These are phyloP conservation scores for Aspergillus chevalieri DNA, from an alignment of 2,329 filamentous ascomycete species.

Conservation along the genomic window DNA sequence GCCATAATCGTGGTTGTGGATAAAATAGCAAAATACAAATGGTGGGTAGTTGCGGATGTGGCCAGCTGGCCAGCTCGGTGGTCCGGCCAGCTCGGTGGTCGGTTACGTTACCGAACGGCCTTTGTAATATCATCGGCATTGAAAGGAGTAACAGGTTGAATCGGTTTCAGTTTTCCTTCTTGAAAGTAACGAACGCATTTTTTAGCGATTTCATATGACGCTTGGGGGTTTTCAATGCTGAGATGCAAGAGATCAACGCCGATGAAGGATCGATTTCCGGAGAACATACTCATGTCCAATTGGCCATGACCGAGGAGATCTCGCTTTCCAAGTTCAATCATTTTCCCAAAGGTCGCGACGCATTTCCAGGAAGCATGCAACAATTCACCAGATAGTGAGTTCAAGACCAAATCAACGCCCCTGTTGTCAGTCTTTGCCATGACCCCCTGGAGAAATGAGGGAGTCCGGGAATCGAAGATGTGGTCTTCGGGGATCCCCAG, in stretches of 20 bases:
- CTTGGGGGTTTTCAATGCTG: not conserved
- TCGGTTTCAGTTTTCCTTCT: conserved; percentile 3
- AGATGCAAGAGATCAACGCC: not conserved
- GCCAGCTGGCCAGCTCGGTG: too few relatives aligned
- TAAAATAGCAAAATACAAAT: too few relatives aligned
- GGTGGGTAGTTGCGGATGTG: too few relatives aligned
- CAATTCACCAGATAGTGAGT: conserved; percentile 7
- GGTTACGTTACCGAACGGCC: not conserved
- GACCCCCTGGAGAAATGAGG: not conserved
- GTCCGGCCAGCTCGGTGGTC: too few relatives aligned
- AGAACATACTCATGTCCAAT: conserved; percentile 2
- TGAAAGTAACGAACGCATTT: not conserved
- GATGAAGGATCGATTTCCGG: not conserved
- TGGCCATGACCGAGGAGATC: not conserved
- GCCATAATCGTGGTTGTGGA: too few relatives aligned
- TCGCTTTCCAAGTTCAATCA: not conserved
- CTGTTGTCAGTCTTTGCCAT: not conserved
- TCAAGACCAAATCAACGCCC: conserved; percentile 9
- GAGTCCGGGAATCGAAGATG: not conserved
- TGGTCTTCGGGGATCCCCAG: not conserved
- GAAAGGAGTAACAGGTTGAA: not conserved
- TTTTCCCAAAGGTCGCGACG: not conserved
- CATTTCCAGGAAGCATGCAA: not conserved
- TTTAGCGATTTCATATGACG: not conserved
- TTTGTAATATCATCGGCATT: not conserved